Base-by-base conservation (phyloP, 495 filamentous ascomycete species). In the Bombardia bombarda region DNA sequence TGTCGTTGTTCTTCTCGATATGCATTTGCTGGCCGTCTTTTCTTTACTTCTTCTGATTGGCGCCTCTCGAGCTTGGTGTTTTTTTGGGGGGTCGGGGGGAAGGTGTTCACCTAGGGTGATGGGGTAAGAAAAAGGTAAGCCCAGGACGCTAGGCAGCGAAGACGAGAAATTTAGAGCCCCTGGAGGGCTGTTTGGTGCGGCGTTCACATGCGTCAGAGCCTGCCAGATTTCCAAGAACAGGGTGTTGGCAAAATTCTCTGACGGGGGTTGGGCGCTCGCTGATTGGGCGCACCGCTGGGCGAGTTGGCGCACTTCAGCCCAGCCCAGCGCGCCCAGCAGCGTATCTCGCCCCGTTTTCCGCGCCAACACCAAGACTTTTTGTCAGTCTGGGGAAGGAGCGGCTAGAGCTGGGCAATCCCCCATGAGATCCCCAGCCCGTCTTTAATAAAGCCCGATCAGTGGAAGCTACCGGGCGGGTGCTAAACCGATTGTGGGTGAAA, bases 21-120 rank as follows among this genome's bases (percentile, higher is more conserved):
- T 67, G 66, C 70, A 74, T 74, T 72, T 53, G 58, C 42, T 39
- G 49, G 28, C 19, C 44, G 26, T 37, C 36, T 37, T 12, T 43
- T 5, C 28, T 33, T 33, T 26, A 20, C n/a, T n/a, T n/a, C n/a
- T n/a, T n/a, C n/a, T n/a, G n/a, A 25, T 42, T 23, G 26, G 22
- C 8, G 12, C 21, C 32, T 48, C 26, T 51, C 44, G 26, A 13
- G 26, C 26, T 8, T 8, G 26, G 26, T 50, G 32, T 25, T 9
- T 41, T 38, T 38, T 23, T 38, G 12, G 30, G 30, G 36, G 20
- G 9, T 16, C 33, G 28, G 18, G 14, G 21, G 20, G 33, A n/a
- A n/a, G n/a, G n/a, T n/a, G 32, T 9, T 47, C 17, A 46, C 37
- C 33, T 36, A 37, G 13, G 32, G 32, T 38, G 28, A 32, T 16